Evolutionary conservation across 208 protist species (phyloP), one percentile per base, ranked within the genome.

Genomic region (Polymyxa betae): DNA sequence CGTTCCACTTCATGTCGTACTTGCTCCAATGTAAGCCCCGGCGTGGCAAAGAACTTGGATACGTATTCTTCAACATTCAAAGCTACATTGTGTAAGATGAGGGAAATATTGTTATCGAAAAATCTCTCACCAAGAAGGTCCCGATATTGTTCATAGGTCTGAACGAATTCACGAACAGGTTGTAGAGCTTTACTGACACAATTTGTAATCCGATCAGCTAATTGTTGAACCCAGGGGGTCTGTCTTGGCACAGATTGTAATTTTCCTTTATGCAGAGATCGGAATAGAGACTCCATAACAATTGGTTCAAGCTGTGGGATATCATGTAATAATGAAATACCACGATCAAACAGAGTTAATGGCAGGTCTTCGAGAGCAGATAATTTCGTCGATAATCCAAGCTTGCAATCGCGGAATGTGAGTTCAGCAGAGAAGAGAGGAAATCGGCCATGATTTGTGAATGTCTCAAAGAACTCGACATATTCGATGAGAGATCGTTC

Each of bases 281-380:
- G 54, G 32, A 90, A 90, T 24, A 90, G 54, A 29, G 32, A 89
- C 29, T 90, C 45, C 89, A 90, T 90, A 32, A 90, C 60, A 10
- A 45, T 32, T 38, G 89, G 45, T 77, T 90, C 89, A 29, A 90
- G 49, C 68, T 90, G 89, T 44, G 89, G 89, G 29, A 90, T 90
- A n/a, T 90, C 52, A 29, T 90, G 89, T 35, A 90, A 38, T 20
- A 82, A 89, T 1, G 43, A 1, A 38, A 89, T 32, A 20, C 54
- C 89, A 38, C 41, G 0, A 77, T 90, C 89, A 41, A 82, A 90
- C 32, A 90, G 38, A 0, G 54, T 24, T 41, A 82, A 64, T 45
- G 89, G 54, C 24, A 88, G 54, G 5, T 90, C 45, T 41, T 90
- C 54, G 12, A 90, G 40, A 35, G 54, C 38, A 32, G 24, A 45